These are phyloP conservation scores for Blastobotrys americana DNA, from an alignment of 805 yeast genomes.

Conservation along the genomic window DNA sequence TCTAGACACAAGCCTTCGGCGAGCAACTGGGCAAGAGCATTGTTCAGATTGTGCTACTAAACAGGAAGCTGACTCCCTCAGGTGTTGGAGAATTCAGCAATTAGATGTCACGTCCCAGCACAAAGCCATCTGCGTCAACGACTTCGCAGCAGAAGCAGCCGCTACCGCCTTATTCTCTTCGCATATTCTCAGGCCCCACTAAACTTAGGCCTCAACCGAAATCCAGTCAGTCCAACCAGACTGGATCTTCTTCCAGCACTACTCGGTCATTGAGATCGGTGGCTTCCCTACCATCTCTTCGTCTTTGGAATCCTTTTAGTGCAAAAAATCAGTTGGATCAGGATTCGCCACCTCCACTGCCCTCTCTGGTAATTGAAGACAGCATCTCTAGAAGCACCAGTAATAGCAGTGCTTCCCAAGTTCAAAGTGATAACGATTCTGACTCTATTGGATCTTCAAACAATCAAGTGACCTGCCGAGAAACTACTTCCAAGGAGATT, in stretches of 20 bases:
- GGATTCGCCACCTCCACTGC: neutral
- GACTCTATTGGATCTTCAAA: neutral
- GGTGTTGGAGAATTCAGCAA: no score
- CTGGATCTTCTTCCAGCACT: neutral
- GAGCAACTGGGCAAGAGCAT: no score
- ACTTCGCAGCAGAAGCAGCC: neutral
- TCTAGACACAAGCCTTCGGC: no score
- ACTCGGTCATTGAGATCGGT: neutral
- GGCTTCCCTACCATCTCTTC: neutral
- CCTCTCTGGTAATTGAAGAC: neutral
- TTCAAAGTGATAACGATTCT: neutral
- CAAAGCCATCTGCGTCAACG: neutral
- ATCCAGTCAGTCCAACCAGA: neutral
- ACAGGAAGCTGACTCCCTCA: no score
- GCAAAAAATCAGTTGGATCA: neutral
- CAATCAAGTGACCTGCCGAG: no score
- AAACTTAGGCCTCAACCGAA: neutral
- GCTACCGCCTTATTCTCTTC: neutral
- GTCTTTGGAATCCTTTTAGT: neutral
- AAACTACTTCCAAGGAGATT: no score
- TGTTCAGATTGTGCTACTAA: no score
- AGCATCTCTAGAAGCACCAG: neutral
- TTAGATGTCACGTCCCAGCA: no score
- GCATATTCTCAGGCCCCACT: neutral
- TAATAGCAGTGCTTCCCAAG: neutral